Conservation (phyloP, 805 yeast species). For the Kuraishia ogatae region DNA sequence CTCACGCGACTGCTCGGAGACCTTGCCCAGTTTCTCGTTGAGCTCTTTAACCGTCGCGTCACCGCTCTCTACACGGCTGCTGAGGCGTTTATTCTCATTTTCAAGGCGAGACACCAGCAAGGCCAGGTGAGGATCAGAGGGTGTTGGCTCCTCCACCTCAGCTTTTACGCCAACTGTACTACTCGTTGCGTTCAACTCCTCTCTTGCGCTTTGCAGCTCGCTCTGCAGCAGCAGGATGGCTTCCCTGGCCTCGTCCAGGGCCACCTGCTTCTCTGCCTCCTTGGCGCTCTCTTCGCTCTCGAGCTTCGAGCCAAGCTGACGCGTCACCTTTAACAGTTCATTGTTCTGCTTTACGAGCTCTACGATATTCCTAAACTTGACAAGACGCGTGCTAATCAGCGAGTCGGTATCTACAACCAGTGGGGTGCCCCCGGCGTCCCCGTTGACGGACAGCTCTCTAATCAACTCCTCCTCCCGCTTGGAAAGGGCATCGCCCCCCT, state of each 20-base stretch:
- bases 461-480: conserved; percentile 58
- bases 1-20: conserved; percentile 20
- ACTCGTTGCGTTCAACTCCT: conserved; percentile 28
- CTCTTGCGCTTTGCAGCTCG: conserved; percentile 41
- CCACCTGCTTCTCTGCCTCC: conserved; percentile 33
- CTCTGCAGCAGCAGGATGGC: conserved; percentile 58
- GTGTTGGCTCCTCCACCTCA: not conserved
- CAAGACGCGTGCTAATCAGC: conserved; percentile 65
- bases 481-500: conserved; percentile 53
- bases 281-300: conserved; percentile 48
- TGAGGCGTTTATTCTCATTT: conserved; percentile 10
- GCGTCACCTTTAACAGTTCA: conserved; percentile 56
- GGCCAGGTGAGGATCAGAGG: conserved; percentile 15
- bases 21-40: not conserved
- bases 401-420: conserved; percentile 55
- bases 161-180: not conserved
- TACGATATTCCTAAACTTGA: conserved; percentile 55
- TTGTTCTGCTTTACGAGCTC: conserved; percentile 72
- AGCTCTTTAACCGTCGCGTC: not conserved
- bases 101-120: conserved; percentile 3
- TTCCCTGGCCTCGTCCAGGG: conserved; percentile 55
- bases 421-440: not conserved
- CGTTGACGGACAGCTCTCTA: conserved; percentile 30
- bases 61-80: conserved; percentile 23
- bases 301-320: conserved; percentile 64